Base-by-base conservation (phyloP, 2,329 filamentous ascomycete species). In the Rhytidhysteron rufulum region DNA sequence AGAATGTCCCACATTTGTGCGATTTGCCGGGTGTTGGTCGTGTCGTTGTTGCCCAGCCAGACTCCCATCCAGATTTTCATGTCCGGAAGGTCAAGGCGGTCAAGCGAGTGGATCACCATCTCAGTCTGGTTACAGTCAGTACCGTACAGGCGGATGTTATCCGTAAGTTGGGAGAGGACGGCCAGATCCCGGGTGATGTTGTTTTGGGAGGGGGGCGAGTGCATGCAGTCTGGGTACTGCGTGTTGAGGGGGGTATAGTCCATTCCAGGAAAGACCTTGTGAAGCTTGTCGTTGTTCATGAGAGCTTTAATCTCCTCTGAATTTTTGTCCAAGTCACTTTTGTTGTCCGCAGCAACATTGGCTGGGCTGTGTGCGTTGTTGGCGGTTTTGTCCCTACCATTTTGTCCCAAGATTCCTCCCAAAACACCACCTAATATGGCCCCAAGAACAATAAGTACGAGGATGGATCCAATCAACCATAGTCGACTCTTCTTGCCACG, bases 81-180 rank as follows among this genome's bases (percentile, higher is more conserved):
- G 41, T 79, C 74, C 40, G 85, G 76, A 53, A 96, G 70, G 38
- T 84, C 74, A 10, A 97, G 75, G 37, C 77, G 77, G 42, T 86
- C 74, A 53, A 97, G 84, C 16, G 90, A 83, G 54, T 93, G 83
- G 7, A 97, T 72, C 1, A 94, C 80, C 86, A 97, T 93, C 65
- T 95, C 80, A 0, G 91, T 97, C 67, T 97, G 91, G 66, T 96
- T 96, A 75, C 91, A 97, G 69, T 97, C 91, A 10, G 88, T 97
- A 36, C 91, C 91, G 62, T 97, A 97, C 1, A 96, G 74, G 6
- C 91, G 84, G 34, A 97, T 79, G 3, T 82, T 83, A 61, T 95
- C 90, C 44, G 89, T 95, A 31, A 97, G 74, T 62, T 95, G 89
- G 10, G 86, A 89, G 37, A 97, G 80, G 8, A 96, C 83, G 1